Base-by-base conservation (phyloP, 352 stramenopile genomes). In the Pythium insidiosum region DNA sequence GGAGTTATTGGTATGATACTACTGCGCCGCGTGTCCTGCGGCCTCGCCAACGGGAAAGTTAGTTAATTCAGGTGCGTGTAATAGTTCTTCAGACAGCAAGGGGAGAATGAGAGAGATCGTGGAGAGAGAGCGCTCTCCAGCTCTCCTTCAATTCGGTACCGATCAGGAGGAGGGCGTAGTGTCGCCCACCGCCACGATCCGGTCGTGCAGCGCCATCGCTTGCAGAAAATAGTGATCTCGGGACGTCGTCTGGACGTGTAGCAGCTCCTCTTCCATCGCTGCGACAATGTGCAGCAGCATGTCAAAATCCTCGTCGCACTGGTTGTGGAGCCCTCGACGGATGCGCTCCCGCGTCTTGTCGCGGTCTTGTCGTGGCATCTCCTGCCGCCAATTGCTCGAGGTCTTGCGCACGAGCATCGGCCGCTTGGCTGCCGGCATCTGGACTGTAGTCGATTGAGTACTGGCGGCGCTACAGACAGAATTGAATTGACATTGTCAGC, bases 211-310 rank as follows among this genome's bases (percentile, higher is more conserved):
- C 19, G 73, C 73, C 23, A 55, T 46, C 0, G 73, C 67, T 50
- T 88, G 75, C 19, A 80, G 49, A 39, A 68, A 59, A 46, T 87
- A 91, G 45, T 84, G 66, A 37, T 82, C 59, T 37, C 60, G 76
- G 20, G 79, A 82, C 24, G 54, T 75, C 9, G 72, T 84, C 35
- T 81, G 78, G 39, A 85, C 68, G 52, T 91, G 73, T 45, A 91
- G 51, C 25, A 91, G 54, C 53, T 91, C 75, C 50, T 91, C 79
- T 33, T 91, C 79, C 59, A 91, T 68, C 9, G 79, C 66, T 10
- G 73, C 65, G 3, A 88, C 47, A 22, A 91, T 50, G 15, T 66
- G 38, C 44, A 87, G 45, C 19, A 91, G 67, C 35, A 64, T 56
- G n/a, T 88, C 72, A 37, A 79, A 86, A 53, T 85, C 66, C 26